Base-by-base conservation (phyloP, 2,329 filamentous ascomycete species). In the Penicillium fuscoglaucum region DNA sequence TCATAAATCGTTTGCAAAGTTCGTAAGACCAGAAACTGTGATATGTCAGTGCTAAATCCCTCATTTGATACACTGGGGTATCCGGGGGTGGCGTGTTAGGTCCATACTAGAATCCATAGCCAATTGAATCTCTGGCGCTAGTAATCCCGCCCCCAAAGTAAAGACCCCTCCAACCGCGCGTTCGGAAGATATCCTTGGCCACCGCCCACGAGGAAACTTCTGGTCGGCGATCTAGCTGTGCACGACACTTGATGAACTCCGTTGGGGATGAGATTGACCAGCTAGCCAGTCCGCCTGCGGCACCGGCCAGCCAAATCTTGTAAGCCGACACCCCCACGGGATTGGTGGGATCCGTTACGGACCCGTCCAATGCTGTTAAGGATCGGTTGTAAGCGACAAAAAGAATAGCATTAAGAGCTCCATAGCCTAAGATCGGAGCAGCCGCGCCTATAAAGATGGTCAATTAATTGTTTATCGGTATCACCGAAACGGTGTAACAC, bases 341-440 rank as follows among this genome's bases (percentile, higher is more conserved):
- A 47, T 77, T 75, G 24, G 76, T 78, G 7, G 80, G 77, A 31
- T 80, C 76, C 17, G 70, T 68, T 12, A 79, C 68, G 6, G 74
- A 72, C 26, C 63, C 74, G 55, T 75, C 74, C 28, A 97, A 78
- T 17, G 86, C 74, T 24, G 80, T 79, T 68, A 93, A 84, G n/a
- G 87, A 88, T 58, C 90, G 89, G 73, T 96, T 96, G 79, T 97
- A 98, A 1, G 90, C 88, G 66, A 93, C 86, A 76, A 96, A 97
- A 21, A 97, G 86, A 17, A 97, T 79, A 40, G 91, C 92, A 72
- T 97, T 97, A 60, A 98, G 83, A 21, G 90, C 91, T 62, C 93
- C 93, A 76, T 96, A 96, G 65, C 91, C 91, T 5, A 96, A 79
- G 39, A 96, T 88, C 0, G 93, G 93, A 37, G 92, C 92, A 26